Conservation (phyloP, 371 early-diverging fungal genomes). For the Fennellomyces sp. region DNA sequence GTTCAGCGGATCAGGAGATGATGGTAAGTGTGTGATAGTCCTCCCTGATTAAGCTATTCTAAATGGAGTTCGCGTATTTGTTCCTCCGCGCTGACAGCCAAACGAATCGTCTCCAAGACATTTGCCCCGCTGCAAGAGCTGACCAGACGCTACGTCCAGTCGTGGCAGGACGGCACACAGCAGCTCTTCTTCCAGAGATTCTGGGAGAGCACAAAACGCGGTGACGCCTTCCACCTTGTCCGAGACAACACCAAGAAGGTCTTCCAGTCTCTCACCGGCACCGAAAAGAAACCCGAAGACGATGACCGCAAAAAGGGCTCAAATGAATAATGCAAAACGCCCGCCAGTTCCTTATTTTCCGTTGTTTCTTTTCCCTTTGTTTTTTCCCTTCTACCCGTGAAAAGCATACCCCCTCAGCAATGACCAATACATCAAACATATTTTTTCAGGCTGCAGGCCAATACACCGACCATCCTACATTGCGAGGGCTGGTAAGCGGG, state of each 20-base stretch:
- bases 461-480: conserved; percentile 16
- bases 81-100: conserved; percentile 12
- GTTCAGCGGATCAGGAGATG: conserved; percentile 23
- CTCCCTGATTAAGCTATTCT: neutral
- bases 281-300: conserved; percentile 12
- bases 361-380: neutral
- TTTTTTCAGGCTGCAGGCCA: conserved; percentile 10
- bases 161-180: conserved; percentile 33
- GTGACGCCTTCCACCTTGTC: conserved; percentile 23
- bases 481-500: conserved; percentile 15
- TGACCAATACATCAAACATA: too few relatives aligned
- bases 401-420: neutral
- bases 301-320: conserved; percentile 14
- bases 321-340: neutral
- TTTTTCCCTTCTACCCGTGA: neutral
- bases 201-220: conserved; percentile 26
- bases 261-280: conserved; percentile 8
- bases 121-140: conserved; percentile 24
- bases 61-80: neutral
- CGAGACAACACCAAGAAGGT: conserved; percentile 18
- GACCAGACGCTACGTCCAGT: conserved; percentile 16
- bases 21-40: conserved; percentile 24
- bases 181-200: conserved; percentile 17
- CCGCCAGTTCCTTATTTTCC: neutral
- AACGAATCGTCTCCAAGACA: conserved; percentile 13